Conservation (phyloP, 2,329 filamentous ascomycete species). For the Colletotrichum navitas region DNA sequence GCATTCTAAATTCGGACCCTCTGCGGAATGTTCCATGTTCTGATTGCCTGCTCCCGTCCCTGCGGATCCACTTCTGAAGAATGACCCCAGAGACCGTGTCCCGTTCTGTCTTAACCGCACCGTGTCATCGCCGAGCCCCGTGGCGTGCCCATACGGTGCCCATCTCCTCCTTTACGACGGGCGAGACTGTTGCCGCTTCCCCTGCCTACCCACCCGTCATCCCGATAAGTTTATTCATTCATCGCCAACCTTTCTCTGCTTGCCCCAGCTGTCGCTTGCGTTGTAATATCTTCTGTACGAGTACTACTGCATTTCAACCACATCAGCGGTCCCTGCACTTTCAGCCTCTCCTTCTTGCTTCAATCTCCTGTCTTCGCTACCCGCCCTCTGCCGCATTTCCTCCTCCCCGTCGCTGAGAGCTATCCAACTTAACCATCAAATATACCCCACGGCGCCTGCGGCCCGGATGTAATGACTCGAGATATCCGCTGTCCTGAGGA, state of each 20-base stretch:
- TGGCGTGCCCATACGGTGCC: constrained; percentile 36
- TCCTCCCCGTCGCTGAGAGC: constrained; percentile 8
- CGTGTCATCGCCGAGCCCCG: constrained; percentile 24
- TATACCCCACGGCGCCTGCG: constrained; percentile 33
- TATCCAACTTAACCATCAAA: constrained; percentile 31
- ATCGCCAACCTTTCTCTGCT: constrained; percentile 29
- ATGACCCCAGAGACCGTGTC: constrained; percentile 25
- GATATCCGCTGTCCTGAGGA: constrained; percentile 55
- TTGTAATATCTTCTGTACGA: constrained; percentile 33
- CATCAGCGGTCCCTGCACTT: constrained; percentile 3
- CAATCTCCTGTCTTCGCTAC: background rate
- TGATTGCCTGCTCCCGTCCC: constrained; percentile 36
- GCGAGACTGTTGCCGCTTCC: constrained; percentile 14
- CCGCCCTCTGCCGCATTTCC: constrained; percentile 28
- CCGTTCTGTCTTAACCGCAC: constrained; percentile 6
- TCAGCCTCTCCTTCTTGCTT: background rate
- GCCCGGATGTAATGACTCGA: constrained; percentile 63
- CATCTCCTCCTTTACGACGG: constrained; percentile 7
- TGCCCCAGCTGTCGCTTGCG: constrained; percentile 21
- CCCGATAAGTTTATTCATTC: constrained; percentile 5
- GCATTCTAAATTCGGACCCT: constrained; percentile 32
- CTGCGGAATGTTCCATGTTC: constrained; percentile 33
- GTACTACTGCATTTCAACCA: constrained; percentile 11
- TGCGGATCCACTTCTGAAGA: constrained; percentile 30
- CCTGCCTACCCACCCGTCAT: constrained; percentile 21